A percentile compares a stretch with the other conserved stretches of the same genome.
These are phyloP conservation scores for Colletotrichum graminicola DNA, from an alignment of 2,329 filamentous ascomycete species.

Conservation along the genomic window DNA sequence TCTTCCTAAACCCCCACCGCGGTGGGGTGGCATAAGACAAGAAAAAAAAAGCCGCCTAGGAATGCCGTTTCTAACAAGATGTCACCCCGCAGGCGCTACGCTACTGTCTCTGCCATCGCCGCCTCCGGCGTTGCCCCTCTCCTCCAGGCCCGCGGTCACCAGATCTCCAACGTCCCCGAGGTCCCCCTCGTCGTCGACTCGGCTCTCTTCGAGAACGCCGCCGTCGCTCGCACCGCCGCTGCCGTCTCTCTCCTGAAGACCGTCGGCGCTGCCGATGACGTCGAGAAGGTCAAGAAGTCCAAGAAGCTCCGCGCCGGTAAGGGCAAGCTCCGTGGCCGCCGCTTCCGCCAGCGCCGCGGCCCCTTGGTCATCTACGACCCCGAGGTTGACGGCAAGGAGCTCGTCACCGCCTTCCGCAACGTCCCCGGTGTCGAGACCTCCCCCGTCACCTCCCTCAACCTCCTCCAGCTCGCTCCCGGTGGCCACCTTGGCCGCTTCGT, in stretches of 20 bases:
- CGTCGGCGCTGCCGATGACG: constrained; percentile 88
- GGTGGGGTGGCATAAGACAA: background rate
- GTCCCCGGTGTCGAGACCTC: constrained; percentile 97
- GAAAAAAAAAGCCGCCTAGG: background rate
- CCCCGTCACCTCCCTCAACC: constrained; percentile 94
- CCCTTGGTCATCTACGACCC: constrained; percentile 98
- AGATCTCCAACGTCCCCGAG: constrained; percentile 91
- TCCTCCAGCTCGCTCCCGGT: constrained; percentile 98
- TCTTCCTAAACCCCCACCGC: background rate
- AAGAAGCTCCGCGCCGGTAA: constrained; percentile 98
- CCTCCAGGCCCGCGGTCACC: constrained; percentile 96
- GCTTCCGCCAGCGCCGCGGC: constrained; percentile 96
- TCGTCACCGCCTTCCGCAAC: constrained; percentile 97
- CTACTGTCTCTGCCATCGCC: constrained; percentile 96
- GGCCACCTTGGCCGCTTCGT: constrained; percentile 99
- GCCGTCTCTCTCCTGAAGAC: constrained; percentile 90
- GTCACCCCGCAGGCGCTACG: constrained; percentile 79
- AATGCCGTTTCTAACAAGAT: constrained; percentile 26
- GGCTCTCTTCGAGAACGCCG: constrained; percentile 83
- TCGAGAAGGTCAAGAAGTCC: constrained; percentile 96
- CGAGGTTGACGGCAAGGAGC: constrained; percentile 93
- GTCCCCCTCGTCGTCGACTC: constrained; percentile 97
- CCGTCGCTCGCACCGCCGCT: constrained; percentile 88
- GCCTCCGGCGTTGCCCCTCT: constrained; percentile 96
- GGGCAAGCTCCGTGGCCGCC: constrained; percentile 97